A percentile compares a stretch with the other conserved stretches of the same genome.
Conservation (phyloP, 768 basidiomycete genomes). For the Amanita phalloides region DNA sequence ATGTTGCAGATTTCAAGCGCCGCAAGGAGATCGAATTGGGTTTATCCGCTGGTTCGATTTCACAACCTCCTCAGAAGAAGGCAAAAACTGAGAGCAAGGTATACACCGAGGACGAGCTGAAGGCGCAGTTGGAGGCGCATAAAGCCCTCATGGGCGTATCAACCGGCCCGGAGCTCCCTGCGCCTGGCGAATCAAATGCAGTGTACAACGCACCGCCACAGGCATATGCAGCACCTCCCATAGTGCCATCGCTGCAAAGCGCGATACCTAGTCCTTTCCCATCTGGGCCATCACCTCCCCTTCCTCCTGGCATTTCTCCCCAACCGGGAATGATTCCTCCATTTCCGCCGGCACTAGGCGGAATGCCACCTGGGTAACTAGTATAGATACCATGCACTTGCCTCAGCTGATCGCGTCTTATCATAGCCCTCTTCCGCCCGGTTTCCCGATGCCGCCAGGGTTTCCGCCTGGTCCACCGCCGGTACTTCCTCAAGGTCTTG, state of each 20-base stretch:
- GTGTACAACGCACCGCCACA: constrained; percentile 73
- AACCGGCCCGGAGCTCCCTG: constrained; percentile 24
- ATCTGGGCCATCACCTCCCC: background rate
- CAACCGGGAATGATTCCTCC: constrained; percentile 3
- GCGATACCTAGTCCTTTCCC: constrained; percentile 12
- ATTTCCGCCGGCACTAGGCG: background rate
- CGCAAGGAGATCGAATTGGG: constrained; percentile 93
- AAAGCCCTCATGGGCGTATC: constrained; percentile 80
- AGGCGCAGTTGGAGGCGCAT: constrained; percentile 79
- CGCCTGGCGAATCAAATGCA: constrained; percentile 30
- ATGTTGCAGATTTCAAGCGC: constrained; percentile 92
- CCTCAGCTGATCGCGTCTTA: background rate
- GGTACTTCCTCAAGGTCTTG: constrained; percentile 14
- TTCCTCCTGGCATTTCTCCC: constrained; percentile 4
- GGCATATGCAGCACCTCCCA: constrained; percentile 46
- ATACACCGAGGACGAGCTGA: constrained; percentile 75
- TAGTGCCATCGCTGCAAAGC: constrained; percentile 5
- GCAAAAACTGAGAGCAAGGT: constrained; percentile 72
- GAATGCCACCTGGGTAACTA: constrained; percentile 4
- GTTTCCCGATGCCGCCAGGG: constrained; percentile 5
- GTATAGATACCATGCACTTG: background rate
- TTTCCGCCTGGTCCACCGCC: constrained; percentile 15
- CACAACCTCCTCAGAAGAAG: constrained; percentile 71
- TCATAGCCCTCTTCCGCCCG: background rate
- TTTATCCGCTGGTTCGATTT: constrained; percentile 69